Conservation (phyloP, 768 basidiomycete species). For the Boletellus ananiceps region DNA sequence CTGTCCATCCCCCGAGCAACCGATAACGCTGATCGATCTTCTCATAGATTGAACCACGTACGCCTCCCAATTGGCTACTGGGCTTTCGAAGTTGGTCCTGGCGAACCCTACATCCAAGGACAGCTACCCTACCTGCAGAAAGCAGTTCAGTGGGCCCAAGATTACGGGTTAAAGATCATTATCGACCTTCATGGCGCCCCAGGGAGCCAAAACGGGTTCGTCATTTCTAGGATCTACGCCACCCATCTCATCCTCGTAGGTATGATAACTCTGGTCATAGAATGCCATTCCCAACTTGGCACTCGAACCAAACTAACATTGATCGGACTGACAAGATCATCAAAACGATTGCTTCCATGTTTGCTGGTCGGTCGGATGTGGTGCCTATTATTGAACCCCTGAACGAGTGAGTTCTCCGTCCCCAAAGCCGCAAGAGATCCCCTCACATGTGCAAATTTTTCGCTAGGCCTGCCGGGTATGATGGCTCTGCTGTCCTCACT, state of each 20-base stretch:
- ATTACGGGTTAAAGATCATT: conserved; percentile 72
- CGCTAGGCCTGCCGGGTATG: conserved; percentile 70
- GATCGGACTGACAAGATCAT: conserved; percentile 64
- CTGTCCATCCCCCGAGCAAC: neutral
- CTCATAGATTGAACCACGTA: conserved; percentile 71
- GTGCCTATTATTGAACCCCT: conserved; percentile 70
- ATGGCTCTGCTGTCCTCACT: conserved; percentile 46
- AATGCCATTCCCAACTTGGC: conserved; percentile 61
- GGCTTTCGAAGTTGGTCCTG: conserved; percentile 76
- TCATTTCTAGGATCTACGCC: neutral
- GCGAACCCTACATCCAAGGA: conserved; percentile 77
- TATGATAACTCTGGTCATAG: conserved; percentile 81
- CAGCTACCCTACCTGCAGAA: conserved; percentile 66
- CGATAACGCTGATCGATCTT: conserved; percentile 6
- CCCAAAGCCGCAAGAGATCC: neutral
- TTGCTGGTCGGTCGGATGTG: conserved; percentile 45
- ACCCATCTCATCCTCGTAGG: conserved; percentile 32
- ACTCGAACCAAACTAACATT: conserved; percentile 59
- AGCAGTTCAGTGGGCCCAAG: conserved; percentile 66
- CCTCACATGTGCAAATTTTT: neutral
- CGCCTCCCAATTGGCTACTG: conserved; percentile 87
- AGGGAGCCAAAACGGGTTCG: conserved; percentile 79
- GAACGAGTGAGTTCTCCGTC: conserved; percentile 55
- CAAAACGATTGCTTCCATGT: conserved; percentile 56
- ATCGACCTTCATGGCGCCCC: conserved; percentile 79